Base-by-base conservation (phyloP, 805 yeast genomes). In the Saccharomycopsis fermentans region DNA sequence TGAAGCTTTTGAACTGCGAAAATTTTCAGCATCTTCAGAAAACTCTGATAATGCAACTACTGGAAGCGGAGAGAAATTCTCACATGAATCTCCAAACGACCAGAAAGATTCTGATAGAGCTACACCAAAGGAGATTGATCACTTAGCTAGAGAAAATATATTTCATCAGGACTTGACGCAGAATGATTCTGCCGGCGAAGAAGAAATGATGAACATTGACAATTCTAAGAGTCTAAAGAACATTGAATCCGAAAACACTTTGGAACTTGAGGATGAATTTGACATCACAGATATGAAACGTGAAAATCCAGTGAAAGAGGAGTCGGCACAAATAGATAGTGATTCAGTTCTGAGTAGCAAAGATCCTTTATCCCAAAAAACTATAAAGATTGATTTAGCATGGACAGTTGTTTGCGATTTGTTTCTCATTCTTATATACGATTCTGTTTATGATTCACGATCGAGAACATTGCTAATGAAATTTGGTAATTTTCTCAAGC, bases 371-470 rank as follows among this genome's bases (percentile, higher is more conserved):
- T 63, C 68, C n/a, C 60, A 72, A n/a, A 65, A 70, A 14, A 70
- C 65, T 2, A 63, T 85, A 6, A 81, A 84, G 29, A 78, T 87
- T 57, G 97, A 91, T 66, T 79, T 94, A 24, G 81, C 91, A 34
- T 95, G 99, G 99, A 91, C 97, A 0, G 80, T 92, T 14, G 74
- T 94, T 5, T 95, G 99, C 72, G 99, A 94, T 69, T 72, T 94
- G 53, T 92, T 92, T 67, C 74, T 94, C 48, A 77, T 88, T 9
- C 74, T 92, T 2, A 72, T 94, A 17, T 83, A 90, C 55, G 96
- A 90, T 61, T 90, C 96, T 0, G 80, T 82, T 58, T 95, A 90
- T 68, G 99, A 94, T 70, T 73, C 97, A 4, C 78, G 99, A 39
- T 90, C 98, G 6, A 77, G 97, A 59, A 78, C 94, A 0, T 72